Base-by-base conservation (phyloP, 495 filamentous ascomycete genomes). In the Trichocladium antarcticum region DNA sequence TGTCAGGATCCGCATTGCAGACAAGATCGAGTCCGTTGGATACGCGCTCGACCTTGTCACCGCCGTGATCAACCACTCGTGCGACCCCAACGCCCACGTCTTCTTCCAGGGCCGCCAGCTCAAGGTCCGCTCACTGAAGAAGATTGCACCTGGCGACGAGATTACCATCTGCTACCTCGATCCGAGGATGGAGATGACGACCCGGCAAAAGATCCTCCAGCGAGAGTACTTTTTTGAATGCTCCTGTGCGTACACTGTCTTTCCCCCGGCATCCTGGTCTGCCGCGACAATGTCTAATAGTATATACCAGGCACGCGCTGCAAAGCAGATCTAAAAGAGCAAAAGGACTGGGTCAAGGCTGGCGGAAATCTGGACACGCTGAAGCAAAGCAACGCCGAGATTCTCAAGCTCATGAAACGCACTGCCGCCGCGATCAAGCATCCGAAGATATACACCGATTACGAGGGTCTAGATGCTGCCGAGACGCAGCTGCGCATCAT, bases 81-180 rank as follows among this genome's bases (percentile, higher is more conserved):
- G 85, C 63, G 68, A 74, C 31, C 80, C 80, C 24, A 89, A 85
- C 50, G 71, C 78, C n/a, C 68, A 75, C 12, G 69, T 84, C 28
- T 71, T 77, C 12, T 82, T 84, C 55, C 77, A 84, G 43, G 77
- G 73, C 14, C 53, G 50, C 1, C 35, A 61, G 24, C 46, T 74
- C 5, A 53, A 60, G 0, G 47, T 76, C 12, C 63, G 74, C 11
- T 61, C 67, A 1, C 55, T 76, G 6, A 64, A 51, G 28, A 47
- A 50, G 21, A 73, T 63, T 47, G 54, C 68, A 6, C 64, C 72
- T 20, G 71, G 73, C 50, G 71, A 77, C 12, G 82, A 89, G 60
- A 67, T 89, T 35, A 77, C 75, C 45, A 78, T 85, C 53, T 78
- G 78, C 19, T 89, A 89, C 58, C 66, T 82, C 47, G 83, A 87